Evolutionary conservation across 345 rosid genomes (phyloP), one percentile per base, ranked within the genome.

Genomic region (Gossypioides kirkii): DNA sequence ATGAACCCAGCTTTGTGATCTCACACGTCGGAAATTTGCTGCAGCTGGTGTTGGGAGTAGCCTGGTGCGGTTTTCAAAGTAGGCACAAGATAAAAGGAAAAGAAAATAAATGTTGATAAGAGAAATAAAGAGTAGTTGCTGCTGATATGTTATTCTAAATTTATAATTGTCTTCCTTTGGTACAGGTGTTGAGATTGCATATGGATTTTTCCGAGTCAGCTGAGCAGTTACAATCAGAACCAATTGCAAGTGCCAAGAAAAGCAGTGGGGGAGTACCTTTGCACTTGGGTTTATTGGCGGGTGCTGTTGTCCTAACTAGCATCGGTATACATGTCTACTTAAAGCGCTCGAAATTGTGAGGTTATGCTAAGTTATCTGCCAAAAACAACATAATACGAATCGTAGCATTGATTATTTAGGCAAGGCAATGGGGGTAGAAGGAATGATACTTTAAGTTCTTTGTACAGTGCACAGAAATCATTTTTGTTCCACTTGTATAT

Each of bases 141-240:
- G 25, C 6, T 9, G 70, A 66, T 66, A 46, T 66, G 14, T 20
- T 42, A 22, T 23, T 11, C 25, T 8, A 32, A 18, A 43, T 75
- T 28, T 28, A 16, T 65, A 13, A 11, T 36, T 47, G n/a, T 61
- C 43, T 36, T 50, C 25, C 47, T 76, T 71, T 60, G 50, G 74
- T 60, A 6, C 81, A 90, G 95, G 90, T 83, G 58, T 80, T 95
- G 74, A 88, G 90, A 84, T 73, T 92, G 81, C 91, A 95, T 76
- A 76, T 91, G 20, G 98, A 95, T 74, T 85, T 79, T 38, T 74
- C 85, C 0, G 91, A 84, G 55, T 60, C 83, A 32, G 62, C 58
- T 38, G 72, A 77, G 77, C 81, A 80, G 52, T 77, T 71, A 64
- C 71, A 53, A 45, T 61, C 78, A 3, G 68, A 70, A 46, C 56